Base-by-base conservation (phyloP, 2,329 filamentous ascomycete species). In the Trichoderma semiorbis region DNA sequence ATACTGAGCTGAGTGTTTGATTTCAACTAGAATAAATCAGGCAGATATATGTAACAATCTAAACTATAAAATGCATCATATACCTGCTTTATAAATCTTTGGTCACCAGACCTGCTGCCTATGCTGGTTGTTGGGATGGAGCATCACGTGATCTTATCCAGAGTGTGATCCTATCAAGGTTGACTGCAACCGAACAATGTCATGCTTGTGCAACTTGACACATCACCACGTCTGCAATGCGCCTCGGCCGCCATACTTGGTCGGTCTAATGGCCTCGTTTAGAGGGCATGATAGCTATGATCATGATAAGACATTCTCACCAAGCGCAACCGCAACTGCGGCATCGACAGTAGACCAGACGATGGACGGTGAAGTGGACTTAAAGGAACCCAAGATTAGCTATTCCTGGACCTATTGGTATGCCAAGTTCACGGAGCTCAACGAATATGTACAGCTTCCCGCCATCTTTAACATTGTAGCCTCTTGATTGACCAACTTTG, bases 381-480 rank as follows among this genome's bases (percentile, higher is more conserved):
- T 26, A 3, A 36, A 11, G 7, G 58, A 61, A 1, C 32, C 58
- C n/a, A 61, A 61, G 32, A 16, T 61, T 10, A 61, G 32, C 58
- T 26, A 61, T 24, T 24, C n/a, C 10, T 61, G 58, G 58, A 61
- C 58, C 3, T 61, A 61, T 5, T 61, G 32, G 30, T 32, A 61
- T 32, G 58, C 58, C 32, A 34, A n/a, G 32, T 61, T 61, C 21
- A 36, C 32, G n/a, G 58, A 24, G 58, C 58, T 36, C 12, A 36
- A 36, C 6, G 30, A 61, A 21, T 61, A 61, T 24, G 58, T 61
- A 61, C n/a, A 2, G 5, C 30, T n/a, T 36, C 11, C 58, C 30
- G 3, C 2, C n/a, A 2, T 12, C 12, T 21, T 8, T 6, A 21
- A 18, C 5, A 21, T 32, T 10, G n/a, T 4, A 12, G 11, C 32